phyloP scores from a whole-genome alignment of 176 grass and related monocot genomes.

The Bolboschoenus planiculmis region DNA sequence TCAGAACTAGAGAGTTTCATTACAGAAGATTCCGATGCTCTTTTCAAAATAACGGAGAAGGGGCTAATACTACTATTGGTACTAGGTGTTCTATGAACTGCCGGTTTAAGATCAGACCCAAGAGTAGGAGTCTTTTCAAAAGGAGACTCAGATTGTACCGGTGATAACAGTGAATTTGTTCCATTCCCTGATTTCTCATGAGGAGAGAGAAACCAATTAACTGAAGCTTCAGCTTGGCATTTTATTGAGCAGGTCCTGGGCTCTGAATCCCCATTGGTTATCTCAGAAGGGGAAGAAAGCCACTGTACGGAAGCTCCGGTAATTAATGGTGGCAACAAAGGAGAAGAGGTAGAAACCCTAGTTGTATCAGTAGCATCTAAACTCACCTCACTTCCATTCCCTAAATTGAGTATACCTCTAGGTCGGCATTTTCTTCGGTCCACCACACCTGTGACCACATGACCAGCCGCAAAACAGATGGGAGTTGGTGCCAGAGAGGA shows the following conservation, averaged over 20 bases:
- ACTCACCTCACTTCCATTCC: constrained; percentile 19
- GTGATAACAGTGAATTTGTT: constrained; percentile 37
- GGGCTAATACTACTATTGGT: constrained; percentile 70
- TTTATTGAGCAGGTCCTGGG: constrained; percentile 31
- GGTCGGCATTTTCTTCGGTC: constrained; percentile 78
- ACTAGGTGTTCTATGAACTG: constrained; percentile 55
- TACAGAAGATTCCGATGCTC: constrained; percentile 57
- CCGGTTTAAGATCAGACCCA: constrained; percentile 30
- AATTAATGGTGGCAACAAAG: constrained; percentile 18
- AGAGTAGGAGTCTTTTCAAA: constrained; percentile 40
- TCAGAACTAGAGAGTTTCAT: constrained; percentile 31
- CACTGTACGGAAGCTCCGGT: constrained; percentile 65
- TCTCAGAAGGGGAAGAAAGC: constrained; percentile 59
- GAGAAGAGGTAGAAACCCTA: constrained; percentile 14
- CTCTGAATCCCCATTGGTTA: neutral
- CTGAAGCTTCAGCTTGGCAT: constrained; percentile 39
- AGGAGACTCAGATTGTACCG: constrained; percentile 23
- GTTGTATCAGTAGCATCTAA: constrained; percentile 26
- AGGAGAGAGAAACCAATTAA: constrained; percentile 48
- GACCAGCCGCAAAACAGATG: constrained; percentile 63
- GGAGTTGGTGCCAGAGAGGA: constrained; percentile 42
- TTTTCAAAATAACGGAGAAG: constrained; percentile 91
- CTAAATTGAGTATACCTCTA: constrained; percentile 62
- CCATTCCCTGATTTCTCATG: constrained; percentile 36
- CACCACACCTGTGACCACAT: constrained; percentile 53